A percentile compares a stretch with the other conserved stretches of the same genome.
Conservation (phyloP, 768 basidiomycete species). For the Brasilioporus rufonigricans region DNA sequence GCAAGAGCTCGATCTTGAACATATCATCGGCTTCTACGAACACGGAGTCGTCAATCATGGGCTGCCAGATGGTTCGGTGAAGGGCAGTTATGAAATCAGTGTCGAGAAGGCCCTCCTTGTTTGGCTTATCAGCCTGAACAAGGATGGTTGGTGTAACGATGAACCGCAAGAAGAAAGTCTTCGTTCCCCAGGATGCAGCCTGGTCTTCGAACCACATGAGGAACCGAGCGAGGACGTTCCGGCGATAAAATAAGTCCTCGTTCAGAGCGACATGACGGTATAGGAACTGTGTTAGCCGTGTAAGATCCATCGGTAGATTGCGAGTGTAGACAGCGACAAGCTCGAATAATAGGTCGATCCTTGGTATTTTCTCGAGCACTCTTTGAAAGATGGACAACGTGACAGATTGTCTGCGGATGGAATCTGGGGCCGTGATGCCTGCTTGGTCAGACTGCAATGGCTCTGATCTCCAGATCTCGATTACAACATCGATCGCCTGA, state of each 20-base stretch:
- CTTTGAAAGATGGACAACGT: slow-evolving; percentile 78
- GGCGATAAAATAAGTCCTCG: slow-evolving; percentile 64
- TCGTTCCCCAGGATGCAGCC: slow-evolving; percentile 67
- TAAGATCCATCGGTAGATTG: slow-evolving; percentile 77
- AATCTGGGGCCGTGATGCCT: slow-evolving; percentile 44
- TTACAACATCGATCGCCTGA: slow-evolving; percentile 66
- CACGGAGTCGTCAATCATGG: slow-evolving; percentile 53
- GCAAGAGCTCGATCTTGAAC: slow-evolving; percentile 87
- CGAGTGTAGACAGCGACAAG: slow-evolving; percentile 79
- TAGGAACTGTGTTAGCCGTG: slow-evolving; percentile 78
- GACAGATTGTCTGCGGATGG: slow-evolving; percentile 58
- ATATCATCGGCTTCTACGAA: slow-evolving; percentile 72
- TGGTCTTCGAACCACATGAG: slow-evolving; percentile 77
- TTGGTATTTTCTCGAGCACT: slow-evolving; percentile 64
- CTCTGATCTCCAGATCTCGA: slow-evolving; percentile 68
- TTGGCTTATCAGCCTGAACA: slow-evolving; percentile 61
- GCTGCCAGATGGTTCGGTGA: slow-evolving; percentile 78
- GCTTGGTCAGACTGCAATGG: slow-evolving; percentile 43
- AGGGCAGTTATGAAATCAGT: slow-evolving; percentile 66
- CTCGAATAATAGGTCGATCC: slow-evolving; percentile 88
- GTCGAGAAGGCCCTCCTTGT: slow-evolving; percentile 65
- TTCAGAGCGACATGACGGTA: slow-evolving; percentile 81
- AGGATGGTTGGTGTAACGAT: slow-evolving; percentile 86
- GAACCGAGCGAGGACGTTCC: slow-evolving; percentile 84
- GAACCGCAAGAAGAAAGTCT: slow-evolving; percentile 75